Evolutionary conservation across 139 green algal species (phyloP), one percentile per base, ranked within the genome.

Genomic region (Tetradesmus obliquus): DNA sequence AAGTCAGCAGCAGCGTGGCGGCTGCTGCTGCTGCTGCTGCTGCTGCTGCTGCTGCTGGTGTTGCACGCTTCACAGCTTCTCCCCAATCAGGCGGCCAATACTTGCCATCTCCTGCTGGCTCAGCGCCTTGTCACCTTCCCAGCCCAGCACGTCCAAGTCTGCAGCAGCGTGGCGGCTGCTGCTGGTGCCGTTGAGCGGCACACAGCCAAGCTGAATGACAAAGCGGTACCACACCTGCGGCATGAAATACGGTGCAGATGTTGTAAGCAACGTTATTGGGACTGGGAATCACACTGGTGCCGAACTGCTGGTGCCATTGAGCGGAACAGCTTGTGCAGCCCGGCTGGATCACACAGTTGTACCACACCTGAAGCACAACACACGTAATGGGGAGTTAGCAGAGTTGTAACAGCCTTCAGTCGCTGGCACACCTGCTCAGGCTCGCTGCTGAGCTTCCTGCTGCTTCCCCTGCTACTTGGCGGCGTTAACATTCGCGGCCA

Each of bases 221-320:
- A 90, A 90, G 20, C 71, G 69, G 53, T 90, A 90, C 86, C 86
- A 90, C 51, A 90, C 71, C 82, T 87, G 82, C 19, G 8, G 79
- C 15, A 32, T 9, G 17, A 24, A 13, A 7, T 51, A 32, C 72
- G 72, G 72, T 13, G 20, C 17, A 81, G 72, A 32, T 81, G 72
- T 7, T 9, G 72, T 24, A 9, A 72, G 60, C 60, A 19, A 13
- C 12, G 12, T 19, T 72, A 72, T 72, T 13, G 12, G 60, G 12
- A 72, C 60, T 13, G 10, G 10, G 12, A 72, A 72, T 10, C 10
- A 72, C 10, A 19, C 60, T 19, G 12, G 60, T 10, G 10, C 10
- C 12, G 60, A 72, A 72, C 60, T 10, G 60, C 60, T 72, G 60
- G 10, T 72, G 60, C 60, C 60, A 13, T 72, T 72, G 60, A 72